Evolutionary conservation across 2,329 filamentous ascomycete genomes (phyloP), one percentile per base, ranked within the genome.

Genomic region (Chaetomium globosum): DNA sequence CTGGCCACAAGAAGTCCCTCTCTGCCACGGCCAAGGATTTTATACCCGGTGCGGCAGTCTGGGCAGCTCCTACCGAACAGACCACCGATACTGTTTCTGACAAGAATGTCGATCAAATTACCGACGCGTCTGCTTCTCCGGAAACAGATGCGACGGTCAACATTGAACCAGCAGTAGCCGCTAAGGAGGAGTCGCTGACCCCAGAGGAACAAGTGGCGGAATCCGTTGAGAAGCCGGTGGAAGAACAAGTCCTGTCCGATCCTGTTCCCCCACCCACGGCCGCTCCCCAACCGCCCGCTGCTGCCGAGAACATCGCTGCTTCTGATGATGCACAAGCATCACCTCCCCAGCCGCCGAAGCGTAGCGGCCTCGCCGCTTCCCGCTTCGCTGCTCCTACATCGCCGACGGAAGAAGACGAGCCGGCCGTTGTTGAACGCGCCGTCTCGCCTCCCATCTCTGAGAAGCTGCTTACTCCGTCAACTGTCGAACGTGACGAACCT

Each of bases 11-110:
- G 69, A 83, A 83, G 70, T 87, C 87, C 4, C 80, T 93, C 28
- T 93, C 91, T 43, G 89, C 90, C 4, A 83, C 86, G 19, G 90
- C 91, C 0, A 86, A 85, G 71, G 83, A 89, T 0, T 96, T 95
- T 74, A 83, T 81, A 4, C 83, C 84, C 16, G 78, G 80, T 21
- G 77, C 73, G 36, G 68, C 73, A 10, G 70, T 70, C 65, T 76
- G 69, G 71, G 61, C 33, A 2, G 52, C 59, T 66, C 71, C 73
- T 46, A 64, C 73, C 31, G 71, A 72, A 1, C 68, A 71, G 39
- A 52, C 59, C 5, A 51, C 64, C 9, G 68, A 74, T 43, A 63
- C 65, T n/a, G 65, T 72, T 9, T 69, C 70, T 21, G 66, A 72
- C 19, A 64, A 72, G 12, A 63, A 68, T 7, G 63, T 66, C 23